Percentiles rank a stretch among this genome's conserved stretches.
Conservation (phyloP, 345 rosid species). For the Sonneratia caseolaris region DNA sequence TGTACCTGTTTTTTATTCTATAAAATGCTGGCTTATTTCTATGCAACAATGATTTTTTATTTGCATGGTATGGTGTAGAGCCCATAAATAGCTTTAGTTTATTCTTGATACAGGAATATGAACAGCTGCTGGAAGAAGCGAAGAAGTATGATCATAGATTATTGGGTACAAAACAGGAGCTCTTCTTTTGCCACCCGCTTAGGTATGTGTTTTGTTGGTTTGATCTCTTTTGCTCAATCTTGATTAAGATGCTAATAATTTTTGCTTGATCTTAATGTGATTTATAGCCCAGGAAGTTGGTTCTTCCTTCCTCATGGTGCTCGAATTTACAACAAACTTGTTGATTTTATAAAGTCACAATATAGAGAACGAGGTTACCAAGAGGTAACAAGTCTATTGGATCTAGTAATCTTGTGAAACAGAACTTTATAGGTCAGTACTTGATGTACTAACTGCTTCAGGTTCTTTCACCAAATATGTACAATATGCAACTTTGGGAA, state of each 20-base stretch:
- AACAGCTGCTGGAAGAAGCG: constrained; percentile 65
- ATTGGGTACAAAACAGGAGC: constrained; percentile 85
- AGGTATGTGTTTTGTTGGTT: constrained; percentile 34
- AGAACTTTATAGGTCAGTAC: constrained; percentile 1
- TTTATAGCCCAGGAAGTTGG: constrained; percentile 96
- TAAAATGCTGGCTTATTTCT: background rate
- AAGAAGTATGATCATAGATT: constrained; percentile 88
- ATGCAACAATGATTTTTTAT: background rate
- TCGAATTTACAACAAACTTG: constrained; percentile 74
- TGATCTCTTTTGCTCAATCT: constrained; percentile 4
- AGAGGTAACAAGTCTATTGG: constrained; percentile 43
- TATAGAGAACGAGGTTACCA: constrained; percentile 83
- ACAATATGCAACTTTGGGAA: constrained; percentile 93
- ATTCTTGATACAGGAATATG: constrained; percentile 48
- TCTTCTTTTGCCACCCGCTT: constrained; percentile 77
- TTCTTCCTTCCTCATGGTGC: constrained; percentile 91
- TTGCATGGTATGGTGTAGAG: background rate
- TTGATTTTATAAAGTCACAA: constrained; percentile 62
- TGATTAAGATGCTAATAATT: constrained; percentile 4
- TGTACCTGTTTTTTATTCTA: background rate
- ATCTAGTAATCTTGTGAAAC: constrained; percentile 4
- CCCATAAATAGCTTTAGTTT: background rate
- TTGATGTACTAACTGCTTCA: constrained; percentile 26
- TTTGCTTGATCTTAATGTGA: constrained; percentile 9
- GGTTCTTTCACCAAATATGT: constrained; percentile 92